Evolutionary conservation across 1,139 yeast genomes (phyloP).

Genomic region (Blastobotrys elegans): DNA sequence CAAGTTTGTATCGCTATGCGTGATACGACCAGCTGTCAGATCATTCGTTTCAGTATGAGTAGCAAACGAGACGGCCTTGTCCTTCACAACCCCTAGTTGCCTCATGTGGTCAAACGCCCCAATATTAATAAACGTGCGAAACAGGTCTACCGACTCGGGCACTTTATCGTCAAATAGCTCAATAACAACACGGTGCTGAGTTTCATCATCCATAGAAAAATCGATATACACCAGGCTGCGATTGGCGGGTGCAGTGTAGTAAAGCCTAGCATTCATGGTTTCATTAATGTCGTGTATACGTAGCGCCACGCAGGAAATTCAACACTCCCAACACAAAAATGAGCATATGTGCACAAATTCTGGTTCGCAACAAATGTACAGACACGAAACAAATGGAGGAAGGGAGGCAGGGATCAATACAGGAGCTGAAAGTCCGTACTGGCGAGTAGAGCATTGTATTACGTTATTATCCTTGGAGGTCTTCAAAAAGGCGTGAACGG

Average conservation of each 20-base stretch:
- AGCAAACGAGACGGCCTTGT: neutral
- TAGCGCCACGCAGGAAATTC: too few relatives aligned
- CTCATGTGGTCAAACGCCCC: neutral
- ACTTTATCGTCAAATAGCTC: conserved; percentile 1
- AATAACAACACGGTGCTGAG: conserved; percentile 1
- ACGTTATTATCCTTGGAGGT: too few relatives aligned
- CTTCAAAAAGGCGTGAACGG: too few relatives aligned
- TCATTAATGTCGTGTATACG: too few relatives aligned
- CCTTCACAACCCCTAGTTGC: neutral
- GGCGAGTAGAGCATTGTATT: too few relatives aligned
- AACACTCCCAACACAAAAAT: too few relatives aligned
- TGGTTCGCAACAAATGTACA: too few relatives aligned
- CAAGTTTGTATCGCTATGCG: neutral
- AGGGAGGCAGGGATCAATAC: too few relatives aligned
- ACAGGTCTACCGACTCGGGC: neutral
- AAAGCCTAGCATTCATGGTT: too few relatives aligned
- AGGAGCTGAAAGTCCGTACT: too few relatives aligned
- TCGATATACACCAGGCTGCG: neutral
- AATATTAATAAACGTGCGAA: neutral
- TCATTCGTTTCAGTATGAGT: neutral
- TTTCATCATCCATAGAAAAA: neutral
- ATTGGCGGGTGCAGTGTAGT: neutral
- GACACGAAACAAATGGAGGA: too few relatives aligned
- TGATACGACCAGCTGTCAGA: neutral
- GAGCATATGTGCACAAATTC: too few relatives aligned